Evolutionary conservation across 345 rosid genomes (phyloP).

Genomic region (Sonneratia alba): DNA sequence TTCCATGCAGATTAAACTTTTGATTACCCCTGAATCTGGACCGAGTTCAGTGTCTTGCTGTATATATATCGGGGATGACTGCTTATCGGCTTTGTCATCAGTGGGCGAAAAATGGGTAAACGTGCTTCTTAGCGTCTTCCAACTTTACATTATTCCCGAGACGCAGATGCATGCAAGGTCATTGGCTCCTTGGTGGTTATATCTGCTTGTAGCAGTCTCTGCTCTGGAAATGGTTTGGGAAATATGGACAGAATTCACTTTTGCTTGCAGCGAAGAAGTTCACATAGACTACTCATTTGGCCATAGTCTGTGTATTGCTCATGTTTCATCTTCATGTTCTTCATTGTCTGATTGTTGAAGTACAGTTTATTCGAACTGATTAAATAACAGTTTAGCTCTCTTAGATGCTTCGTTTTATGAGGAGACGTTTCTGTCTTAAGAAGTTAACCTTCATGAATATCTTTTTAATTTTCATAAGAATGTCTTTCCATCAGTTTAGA

Average conservation of each 20-base stretch:
- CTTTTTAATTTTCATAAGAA: not conserved
- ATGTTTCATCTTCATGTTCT: not conserved
- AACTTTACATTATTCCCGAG: not conserved
- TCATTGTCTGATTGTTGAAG: not conserved
- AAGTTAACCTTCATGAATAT: not conserved
- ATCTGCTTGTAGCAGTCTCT: not conserved
- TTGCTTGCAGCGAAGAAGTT: not conserved
- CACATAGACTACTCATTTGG: not conserved
- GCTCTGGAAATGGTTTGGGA: not conserved
- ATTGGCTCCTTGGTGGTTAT: not conserved
- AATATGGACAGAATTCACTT: not conserved
- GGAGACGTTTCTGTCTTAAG: not conserved
- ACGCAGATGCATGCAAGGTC: not conserved
- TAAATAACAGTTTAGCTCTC: not conserved
- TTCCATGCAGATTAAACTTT: constrained; percentile 16
- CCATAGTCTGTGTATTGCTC: not conserved
- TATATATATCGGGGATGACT: constrained; percentile 41
- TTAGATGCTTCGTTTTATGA: not conserved
- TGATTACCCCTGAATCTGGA: constrained; percentile 22
- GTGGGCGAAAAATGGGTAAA: constrained; percentile 21
- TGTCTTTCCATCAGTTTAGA: too few relatives aligned
- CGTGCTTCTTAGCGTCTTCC: not conserved
- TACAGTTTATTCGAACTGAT: not conserved
- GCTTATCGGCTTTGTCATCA: constrained; percentile 12
- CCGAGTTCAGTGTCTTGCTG: constrained; percentile 38